Evolutionary conservation across 345 rosid species (phyloP).

Genomic region (Mangifera indica): DNA sequence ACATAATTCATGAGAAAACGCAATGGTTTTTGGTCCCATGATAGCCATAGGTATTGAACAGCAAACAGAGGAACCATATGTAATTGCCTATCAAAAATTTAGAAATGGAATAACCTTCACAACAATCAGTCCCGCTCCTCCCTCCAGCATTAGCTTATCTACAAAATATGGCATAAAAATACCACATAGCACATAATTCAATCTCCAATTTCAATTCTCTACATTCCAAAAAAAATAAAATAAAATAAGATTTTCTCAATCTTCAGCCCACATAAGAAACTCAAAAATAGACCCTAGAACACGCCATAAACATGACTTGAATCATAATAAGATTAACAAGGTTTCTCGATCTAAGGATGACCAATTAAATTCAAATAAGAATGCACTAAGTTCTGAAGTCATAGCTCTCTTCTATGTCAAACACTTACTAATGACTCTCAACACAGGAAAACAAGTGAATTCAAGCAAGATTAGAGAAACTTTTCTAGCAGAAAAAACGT

Average conservation of each 20-base stretch:
- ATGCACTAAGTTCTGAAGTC: neutral
- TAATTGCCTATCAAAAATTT: no score
- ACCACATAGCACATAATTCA: neutral
- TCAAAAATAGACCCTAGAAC: neutral
- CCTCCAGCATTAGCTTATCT: neutral
- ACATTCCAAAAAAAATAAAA: neutral
- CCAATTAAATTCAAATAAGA: neutral
- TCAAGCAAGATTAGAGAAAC: neutral
- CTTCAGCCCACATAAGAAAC: neutral
- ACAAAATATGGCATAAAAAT: neutral
- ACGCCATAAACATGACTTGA: no score
- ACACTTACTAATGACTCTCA: neutral
- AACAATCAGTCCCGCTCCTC: neutral
- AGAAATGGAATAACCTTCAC: neutral
- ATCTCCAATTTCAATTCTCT: neutral
- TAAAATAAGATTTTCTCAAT: neutral
- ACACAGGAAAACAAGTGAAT: neutral
- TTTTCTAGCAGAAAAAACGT: neutral
- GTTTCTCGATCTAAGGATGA: neutral
- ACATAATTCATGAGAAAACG: neutral
- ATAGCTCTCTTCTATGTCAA: neutral
- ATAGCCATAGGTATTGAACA: neutral
- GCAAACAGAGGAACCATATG: constrained; percentile 4
- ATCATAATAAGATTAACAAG: neutral
- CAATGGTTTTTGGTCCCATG: neutral